A percentile compares a stretch with the other conserved stretches of the same genome.
phyloP scores from a whole-genome alignment of 495 filamentous ascomycete species.

The Aspergillus saccharolyticus region DNA sequence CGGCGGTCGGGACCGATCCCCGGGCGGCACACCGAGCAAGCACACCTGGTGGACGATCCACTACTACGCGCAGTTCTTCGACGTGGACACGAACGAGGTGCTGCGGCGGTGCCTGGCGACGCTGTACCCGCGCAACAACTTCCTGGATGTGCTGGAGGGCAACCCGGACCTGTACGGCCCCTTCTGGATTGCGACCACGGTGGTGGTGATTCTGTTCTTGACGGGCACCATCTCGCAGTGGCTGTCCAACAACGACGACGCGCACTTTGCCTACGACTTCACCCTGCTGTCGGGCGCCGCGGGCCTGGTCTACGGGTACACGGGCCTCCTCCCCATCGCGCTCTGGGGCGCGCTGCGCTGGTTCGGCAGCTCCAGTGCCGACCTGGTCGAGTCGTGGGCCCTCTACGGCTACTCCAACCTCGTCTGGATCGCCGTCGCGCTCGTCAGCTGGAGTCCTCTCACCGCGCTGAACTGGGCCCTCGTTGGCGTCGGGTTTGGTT shows the following conservation, averaged over 20 bases:
- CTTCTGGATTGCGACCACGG: constrained; percentile 98
- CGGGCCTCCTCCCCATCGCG: constrained; percentile 70
- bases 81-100: constrained; percentile 89
- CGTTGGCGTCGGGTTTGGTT: constrained; percentile 81
- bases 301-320: constrained; percentile 92
- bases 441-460: constrained; percentile 83
- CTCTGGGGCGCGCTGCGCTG: constrained; percentile 88
- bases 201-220: constrained; percentile 90
- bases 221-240: constrained; percentile 93
- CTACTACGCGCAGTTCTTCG: constrained; percentile 97
- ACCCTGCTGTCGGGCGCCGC: constrained; percentile 74
- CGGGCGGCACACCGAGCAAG: constrained; percentile 57
- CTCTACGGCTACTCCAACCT: constrained; percentile 94
- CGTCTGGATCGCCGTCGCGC: constrained; percentile 91
- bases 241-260: constrained; percentile 55
- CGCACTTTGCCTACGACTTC: constrained; percentile 82
- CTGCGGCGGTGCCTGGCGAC: constrained; percentile 76
- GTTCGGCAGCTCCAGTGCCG: constrained; percentile 80
- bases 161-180: constrained; percentile 95
- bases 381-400: constrained; percentile 84
- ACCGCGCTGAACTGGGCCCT: constrained; percentile 88
- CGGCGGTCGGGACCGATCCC: constrained; percentile 39
- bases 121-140: constrained; percentile 84
- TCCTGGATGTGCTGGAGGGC: constrained; percentile 93
- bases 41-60: constrained; percentile 85